Evolutionary conservation across 2,329 filamentous ascomycete species (phyloP).

Genomic region (Ilyonectria mors-panacis): DNA sequence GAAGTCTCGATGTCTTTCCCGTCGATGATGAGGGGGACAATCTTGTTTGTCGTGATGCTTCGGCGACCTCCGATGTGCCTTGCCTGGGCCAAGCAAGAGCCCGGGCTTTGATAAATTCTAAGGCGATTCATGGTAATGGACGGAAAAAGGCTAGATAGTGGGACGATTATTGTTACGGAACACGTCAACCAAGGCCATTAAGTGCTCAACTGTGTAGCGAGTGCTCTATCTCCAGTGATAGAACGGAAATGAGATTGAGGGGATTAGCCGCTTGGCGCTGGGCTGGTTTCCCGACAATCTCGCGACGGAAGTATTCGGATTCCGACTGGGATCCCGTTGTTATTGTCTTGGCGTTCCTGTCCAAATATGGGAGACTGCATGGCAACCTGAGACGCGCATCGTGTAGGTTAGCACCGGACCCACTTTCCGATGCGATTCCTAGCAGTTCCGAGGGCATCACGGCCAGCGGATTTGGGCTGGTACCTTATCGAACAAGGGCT

Average conservation of each 20-base stretch:
- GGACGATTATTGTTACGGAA: not conserved
- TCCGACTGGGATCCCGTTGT: not conserved
- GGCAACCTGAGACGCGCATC: not conserved
- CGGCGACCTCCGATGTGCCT: not conserved
- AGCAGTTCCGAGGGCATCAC: not conserved
- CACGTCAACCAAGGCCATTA: not conserved
- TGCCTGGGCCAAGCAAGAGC: not conserved
- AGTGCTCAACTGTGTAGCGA: not conserved
- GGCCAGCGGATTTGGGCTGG: not conserved
- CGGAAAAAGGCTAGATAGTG: not conserved
- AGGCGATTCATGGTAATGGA: not conserved
- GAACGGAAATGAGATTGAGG: no score
- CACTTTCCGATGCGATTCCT: not conserved
- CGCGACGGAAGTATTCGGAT: not conserved
- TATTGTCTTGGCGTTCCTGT: not conserved
- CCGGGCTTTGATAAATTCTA: not conserved
- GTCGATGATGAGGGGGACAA: conserved; percentile 29
- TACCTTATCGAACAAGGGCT: not conserved
- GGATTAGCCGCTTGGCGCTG: not conserved
- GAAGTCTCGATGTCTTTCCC: conserved; percentile 28
- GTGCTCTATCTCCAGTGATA: no score
- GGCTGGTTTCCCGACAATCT: not conserved
- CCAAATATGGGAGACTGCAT: not conserved
- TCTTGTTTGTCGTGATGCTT: conserved; percentile 9
- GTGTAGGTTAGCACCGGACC: not conserved